Base-by-base conservation (phyloP, 352 stramenopile genomes). In the Globisporangium recalcitrans region DNA sequence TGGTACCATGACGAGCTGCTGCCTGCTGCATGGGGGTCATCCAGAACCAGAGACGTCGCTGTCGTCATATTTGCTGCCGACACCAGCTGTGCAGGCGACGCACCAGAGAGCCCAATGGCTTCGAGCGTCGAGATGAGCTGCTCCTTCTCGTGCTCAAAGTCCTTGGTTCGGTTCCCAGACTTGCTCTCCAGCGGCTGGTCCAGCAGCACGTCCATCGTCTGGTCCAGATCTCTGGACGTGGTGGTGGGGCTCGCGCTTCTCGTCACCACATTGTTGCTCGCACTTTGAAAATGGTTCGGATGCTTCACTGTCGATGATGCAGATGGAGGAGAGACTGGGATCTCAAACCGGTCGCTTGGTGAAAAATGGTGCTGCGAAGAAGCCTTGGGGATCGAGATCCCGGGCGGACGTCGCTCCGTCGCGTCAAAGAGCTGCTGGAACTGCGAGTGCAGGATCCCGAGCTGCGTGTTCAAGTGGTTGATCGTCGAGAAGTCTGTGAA, bases 341-440 rank as follows among this genome's bases (percentile, higher is more conserved):
- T 71, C 59, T 80, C 72, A 29, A 80, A 80, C 19, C 72, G 70
- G 11, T 80, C 70, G 40, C 64, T 75, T 11, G 73, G 52, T n/a
- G 72, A 57, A 73, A 54, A 74, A 71, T 14, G 51, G 44, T 19
- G 51, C 21, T 63, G 22, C 13, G n/a, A 26, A 44, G 24, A 22
- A n/a, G 29, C n/a, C 34, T 29, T 56, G 11, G 34, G 55, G n/a
- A 29, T 57, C 31, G 38, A 24, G 29, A 63, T 21, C 42, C 44
- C 8, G 40, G 36, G 10, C 51, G 61, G 29, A 40, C 67, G 61
- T 10, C 53, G 62, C 36, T 76, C 67, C n/a, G 67, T 72, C 16
- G 71, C 71, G 27, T 81, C 70, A 61, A 85, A 85, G 27, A 85
- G 69, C 62, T 85, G 73, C 62, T 85, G 76, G 56, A 85, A 85